Percentiles rank a stretch among this genome's conserved stretches.
phyloP scores from a whole-genome alignment of 2,329 filamentous ascomycete genomes.

The Ophiocordyceps robertsii region DNA sequence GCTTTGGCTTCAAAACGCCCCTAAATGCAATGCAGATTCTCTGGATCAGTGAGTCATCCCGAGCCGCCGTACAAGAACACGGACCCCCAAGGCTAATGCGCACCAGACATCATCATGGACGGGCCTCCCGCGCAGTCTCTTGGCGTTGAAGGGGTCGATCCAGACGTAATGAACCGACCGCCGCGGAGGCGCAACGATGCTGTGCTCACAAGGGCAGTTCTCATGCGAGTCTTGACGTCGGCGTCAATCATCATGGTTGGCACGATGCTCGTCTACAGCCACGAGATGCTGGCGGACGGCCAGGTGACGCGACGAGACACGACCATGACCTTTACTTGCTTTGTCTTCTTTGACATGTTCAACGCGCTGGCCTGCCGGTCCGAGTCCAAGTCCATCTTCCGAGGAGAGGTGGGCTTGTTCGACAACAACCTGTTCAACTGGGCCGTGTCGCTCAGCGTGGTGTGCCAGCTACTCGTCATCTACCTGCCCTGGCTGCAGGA shows the following conservation, averaged over 20 bases:
- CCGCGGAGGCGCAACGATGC: constrained; percentile 74
- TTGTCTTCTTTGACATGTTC: constrained; percentile 99
- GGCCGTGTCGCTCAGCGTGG: constrained; percentile 71
- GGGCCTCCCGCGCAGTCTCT: constrained; percentile 94
- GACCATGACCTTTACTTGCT: constrained; percentile 98
- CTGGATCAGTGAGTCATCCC: constrained; percentile 76
- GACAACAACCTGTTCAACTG: constrained; percentile 94
- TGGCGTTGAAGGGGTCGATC: constrained; percentile 88
- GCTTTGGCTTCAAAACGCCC: constrained; percentile 86
- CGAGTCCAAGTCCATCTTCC: constrained; percentile 76
- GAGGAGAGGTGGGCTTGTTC: constrained; percentile 72
- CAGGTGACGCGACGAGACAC: constrained; percentile 85
- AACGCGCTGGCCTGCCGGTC: constrained; percentile 90
- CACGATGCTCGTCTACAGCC: constrained; percentile 81
- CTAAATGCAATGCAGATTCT: constrained; percentile 99
- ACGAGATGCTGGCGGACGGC: constrained; percentile 77
- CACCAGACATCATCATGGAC: constrained; percentile 94
- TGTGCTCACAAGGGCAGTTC: constrained; percentile 73
- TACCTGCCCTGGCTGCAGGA: constrained; percentile 90
- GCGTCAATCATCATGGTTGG: constrained; percentile 84
- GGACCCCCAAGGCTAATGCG: not conserved
- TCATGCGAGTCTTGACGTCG: constrained; percentile 76
- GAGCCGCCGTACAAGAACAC: not conserved
- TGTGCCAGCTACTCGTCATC: constrained; percentile 81
- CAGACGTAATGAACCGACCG: constrained; percentile 82